Conservation (phyloP, 2,329 filamentous ascomycete genomes). For the Pseudocercospora macadamiae region DNA sequence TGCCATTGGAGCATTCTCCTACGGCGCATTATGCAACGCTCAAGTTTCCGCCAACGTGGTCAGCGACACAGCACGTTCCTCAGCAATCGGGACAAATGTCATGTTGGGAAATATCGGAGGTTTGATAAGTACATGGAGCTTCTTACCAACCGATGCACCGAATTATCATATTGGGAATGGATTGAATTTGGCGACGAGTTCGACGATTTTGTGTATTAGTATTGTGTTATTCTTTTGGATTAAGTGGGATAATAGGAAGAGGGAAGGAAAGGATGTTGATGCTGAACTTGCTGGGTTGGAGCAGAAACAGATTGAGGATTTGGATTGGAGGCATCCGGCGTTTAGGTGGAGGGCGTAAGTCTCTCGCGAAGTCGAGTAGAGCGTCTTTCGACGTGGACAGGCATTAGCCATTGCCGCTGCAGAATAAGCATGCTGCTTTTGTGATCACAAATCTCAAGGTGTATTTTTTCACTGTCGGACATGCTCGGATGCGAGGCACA, state of each 20-base stretch:
- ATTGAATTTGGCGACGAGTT: constrained; percentile 66
- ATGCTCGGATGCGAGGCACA: too few relatives aligned
- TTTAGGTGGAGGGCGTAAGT: constrained; percentile 60
- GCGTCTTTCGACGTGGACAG: too few relatives aligned
- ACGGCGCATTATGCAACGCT: constrained; percentile 68
- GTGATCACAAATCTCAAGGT: too few relatives aligned
- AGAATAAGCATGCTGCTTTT: too few relatives aligned
- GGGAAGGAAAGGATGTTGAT: constrained; percentile 59
- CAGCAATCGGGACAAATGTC: constrained; percentile 68
- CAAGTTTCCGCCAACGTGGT: constrained; percentile 72
- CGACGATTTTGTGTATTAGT: constrained; percentile 57
- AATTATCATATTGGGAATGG: constrained; percentile 73
- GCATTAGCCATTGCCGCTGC: too few relatives aligned
- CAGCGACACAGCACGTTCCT: constrained; percentile 68
- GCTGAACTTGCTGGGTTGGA: constrained; percentile 58
- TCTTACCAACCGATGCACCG: constrained; percentile 63
- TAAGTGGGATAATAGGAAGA: constrained; percentile 62
- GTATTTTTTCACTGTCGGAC: too few relatives aligned
- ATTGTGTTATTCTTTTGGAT: constrained; percentile 62
- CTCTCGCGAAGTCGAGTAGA: too few relatives aligned
- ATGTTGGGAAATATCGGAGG: constrained; percentile 75
- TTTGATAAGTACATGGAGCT: constrained; percentile 36
- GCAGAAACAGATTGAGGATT: constrained; percentile 58
- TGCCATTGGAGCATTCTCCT: constrained; percentile 64
- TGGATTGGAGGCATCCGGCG: constrained; percentile 69